Evolutionary conservation across 1,284 basidiomycete species (phyloP).

Genomic region (Peniophora sp.): DNA sequence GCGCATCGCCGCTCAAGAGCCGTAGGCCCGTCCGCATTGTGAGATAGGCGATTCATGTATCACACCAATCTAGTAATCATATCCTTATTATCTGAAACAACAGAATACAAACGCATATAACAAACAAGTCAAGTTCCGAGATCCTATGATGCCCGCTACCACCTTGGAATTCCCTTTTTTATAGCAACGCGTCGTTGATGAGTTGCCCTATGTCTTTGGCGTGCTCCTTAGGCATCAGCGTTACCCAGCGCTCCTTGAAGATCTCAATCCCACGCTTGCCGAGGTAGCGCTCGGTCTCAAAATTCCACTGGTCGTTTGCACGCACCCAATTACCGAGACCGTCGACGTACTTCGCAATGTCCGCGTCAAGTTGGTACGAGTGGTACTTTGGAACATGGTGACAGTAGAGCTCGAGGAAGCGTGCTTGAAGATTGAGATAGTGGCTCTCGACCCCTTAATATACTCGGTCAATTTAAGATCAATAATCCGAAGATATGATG

Average conservation of each 20-base stretch:
- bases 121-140: too few species aligned
- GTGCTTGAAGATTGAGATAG: slow-evolving; percentile 14
- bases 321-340: slow-evolving; percentile 37
- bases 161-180: too few species aligned
- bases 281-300: slow-evolving; percentile 34
- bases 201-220: slow-evolving; percentile 10
- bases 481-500: too few species aligned
- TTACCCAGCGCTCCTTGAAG: slow-evolving; percentile 18
- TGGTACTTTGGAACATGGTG: slow-evolving; percentile 24
- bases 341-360: slow-evolving; percentile 26
- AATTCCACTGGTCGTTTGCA: slow-evolving; percentile 32
- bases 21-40: too few species aligned
- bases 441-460: slow-evolving; percentile 11
- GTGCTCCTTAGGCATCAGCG: slow-evolving; percentile 12
- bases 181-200: slow-evolving; percentile 5
- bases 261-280: slow-evolving; percentile 25
- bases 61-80: too few species aligned
- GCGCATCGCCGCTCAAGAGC: too few species aligned
- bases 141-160: too few species aligned
- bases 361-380: slow-evolving; percentile 19
- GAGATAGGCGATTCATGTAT: too few species aligned
- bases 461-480: too few species aligned
- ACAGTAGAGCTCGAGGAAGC: slow-evolving; percentile 18
- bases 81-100: too few species aligned
- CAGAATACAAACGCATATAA: too few species aligned